Evolutionary conservation across 257 asterid species (phyloP).

Genomic region (Solanum sejunctum): DNA sequence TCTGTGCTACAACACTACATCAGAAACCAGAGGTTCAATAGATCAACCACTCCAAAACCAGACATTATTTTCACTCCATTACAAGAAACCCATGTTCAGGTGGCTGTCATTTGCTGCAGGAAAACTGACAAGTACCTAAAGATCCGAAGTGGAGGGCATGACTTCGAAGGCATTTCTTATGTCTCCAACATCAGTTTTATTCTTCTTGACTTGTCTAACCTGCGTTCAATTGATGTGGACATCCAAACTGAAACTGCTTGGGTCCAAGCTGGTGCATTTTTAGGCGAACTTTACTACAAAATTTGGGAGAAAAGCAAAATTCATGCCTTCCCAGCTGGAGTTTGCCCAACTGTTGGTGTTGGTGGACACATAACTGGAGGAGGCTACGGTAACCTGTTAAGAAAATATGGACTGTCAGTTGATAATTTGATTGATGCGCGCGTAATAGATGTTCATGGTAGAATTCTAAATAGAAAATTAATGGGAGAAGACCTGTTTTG

Average conservation of each 20-base stretch:
- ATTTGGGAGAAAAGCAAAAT: constrained; percentile 29
- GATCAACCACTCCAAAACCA: constrained; percentile 33
- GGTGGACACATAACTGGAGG: constrained; percentile 62
- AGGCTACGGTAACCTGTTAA: constrained; percentile 40
- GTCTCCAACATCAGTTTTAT: constrained; percentile 22
- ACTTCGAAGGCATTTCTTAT: constrained; percentile 44
- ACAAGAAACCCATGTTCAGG: constrained; percentile 18
- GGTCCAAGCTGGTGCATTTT: constrained; percentile 41
- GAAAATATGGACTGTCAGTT: constrained; percentile 38
- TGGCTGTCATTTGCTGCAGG: constrained; percentile 35
- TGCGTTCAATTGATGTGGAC: constrained; percentile 22
- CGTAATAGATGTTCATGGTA: constrained; percentile 31
- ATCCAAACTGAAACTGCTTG: constrained; percentile 28
- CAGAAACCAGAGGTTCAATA: constrained; percentile 44
- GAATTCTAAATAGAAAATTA: constrained; percentile 19
- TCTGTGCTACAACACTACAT: constrained; percentile 20
- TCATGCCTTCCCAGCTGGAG: constrained; percentile 38
- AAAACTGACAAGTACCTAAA: constrained; percentile 21
- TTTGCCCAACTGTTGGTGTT: constrained; percentile 47
- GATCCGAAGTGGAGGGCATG: constrained; percentile 63
- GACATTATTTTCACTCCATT: constrained; percentile 30
- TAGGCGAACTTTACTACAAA: constrained; percentile 47
- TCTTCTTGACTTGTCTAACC: constrained; percentile 42
- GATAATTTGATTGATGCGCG: constrained; percentile 46
- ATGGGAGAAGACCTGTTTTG: constrained; percentile 63